Evolutionary conservation across 1,139 yeast species (phyloP).

Genomic region (Taphrina flavorubra): DNA sequence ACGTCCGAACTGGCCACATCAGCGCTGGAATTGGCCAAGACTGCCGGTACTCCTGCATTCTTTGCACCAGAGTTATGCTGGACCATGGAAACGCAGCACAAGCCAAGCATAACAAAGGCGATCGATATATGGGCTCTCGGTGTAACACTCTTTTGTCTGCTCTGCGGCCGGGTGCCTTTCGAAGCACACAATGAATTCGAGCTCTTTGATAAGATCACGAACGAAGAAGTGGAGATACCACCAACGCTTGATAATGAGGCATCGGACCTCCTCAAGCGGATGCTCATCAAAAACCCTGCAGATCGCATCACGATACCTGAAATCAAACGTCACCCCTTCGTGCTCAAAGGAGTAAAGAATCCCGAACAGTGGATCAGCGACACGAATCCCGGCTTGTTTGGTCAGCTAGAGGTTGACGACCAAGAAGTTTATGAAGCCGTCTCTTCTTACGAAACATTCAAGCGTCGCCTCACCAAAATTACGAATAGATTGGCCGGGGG

Average conservation of each 20-base stretch:
- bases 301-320: constrained; percentile 72
- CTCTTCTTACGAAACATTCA: constrained; percentile 37
- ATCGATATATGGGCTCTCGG: constrained; percentile 98
- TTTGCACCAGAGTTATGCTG: constrained; percentile 78
- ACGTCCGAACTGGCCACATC: constrained; percentile 54
- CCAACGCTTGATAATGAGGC: constrained; percentile 53
- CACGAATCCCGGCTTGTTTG: constrained; percentile 49
- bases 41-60: constrained; percentile 91
- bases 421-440: constrained; percentile 80
- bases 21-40: constrained; percentile 83
- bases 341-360: constrained; percentile 62
- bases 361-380: constrained; percentile 49
- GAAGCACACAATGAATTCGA: constrained; percentile 87
- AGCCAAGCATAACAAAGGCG: constrained; percentile 67
- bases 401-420: constrained; percentile 63
- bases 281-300: constrained; percentile 74
- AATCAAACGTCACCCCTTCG: constrained; percentile 81
- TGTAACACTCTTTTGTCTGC: constrained; percentile 82
- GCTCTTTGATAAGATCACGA: constrained; percentile 80
- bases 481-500: constrained; percentile 29
- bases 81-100: constrained; percentile 53
- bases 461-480: constrained; percentile 33
- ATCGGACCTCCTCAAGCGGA: constrained; percentile 65
- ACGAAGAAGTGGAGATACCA: constrained; percentile 68
- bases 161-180: constrained; percentile 89